A percentile compares a stretch with the other conserved stretches of the same genome.
Conservation (phyloP, 2,329 filamentous ascomycete genomes). For the Fusarium sp. region DNA sequence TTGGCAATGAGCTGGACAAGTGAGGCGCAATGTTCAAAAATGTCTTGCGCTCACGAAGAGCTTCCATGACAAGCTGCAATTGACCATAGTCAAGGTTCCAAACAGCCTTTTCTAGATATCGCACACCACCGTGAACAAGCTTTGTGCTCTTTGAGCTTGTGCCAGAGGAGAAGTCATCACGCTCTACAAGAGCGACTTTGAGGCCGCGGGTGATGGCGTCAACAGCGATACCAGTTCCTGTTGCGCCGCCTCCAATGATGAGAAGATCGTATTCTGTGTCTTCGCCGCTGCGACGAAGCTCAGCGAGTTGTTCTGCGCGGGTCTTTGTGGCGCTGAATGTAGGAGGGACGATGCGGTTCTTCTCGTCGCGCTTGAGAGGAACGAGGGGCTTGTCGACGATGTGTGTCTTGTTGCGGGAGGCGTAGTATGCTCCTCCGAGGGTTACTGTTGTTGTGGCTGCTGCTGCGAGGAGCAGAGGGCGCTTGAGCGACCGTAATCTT, state of each 20-base stretch:
- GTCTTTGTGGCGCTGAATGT: constrained; percentile 51
- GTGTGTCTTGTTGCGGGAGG: constrained; percentile 46
- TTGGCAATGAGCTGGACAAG: constrained; percentile 82
- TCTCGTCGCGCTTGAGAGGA: constrained; percentile 51
- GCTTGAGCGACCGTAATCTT: constrained; percentile 51
- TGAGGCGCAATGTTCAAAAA: constrained; percentile 87
- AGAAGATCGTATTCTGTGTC: constrained; percentile 78
- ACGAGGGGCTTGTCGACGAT: constrained; percentile 50
- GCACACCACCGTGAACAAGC: constrained; percentile 85
- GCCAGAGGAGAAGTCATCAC: constrained; percentile 84
- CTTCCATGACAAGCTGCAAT: constrained; percentile 83
- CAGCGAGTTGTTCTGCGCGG: constrained; percentile 55
- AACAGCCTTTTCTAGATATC: constrained; percentile 87
- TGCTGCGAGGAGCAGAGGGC: constrained; percentile 49
- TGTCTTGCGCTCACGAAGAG: constrained; percentile 83
- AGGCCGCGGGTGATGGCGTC: constrained; percentile 83
- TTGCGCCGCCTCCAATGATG: constrained; percentile 83
- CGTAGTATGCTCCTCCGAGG: constrained; percentile 49
- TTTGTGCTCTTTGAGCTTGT: constrained; percentile 91
- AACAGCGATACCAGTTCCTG: constrained; percentile 82
- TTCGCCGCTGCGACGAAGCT: constrained; percentile 51
- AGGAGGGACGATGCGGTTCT: constrained; percentile 54
- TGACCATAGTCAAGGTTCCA: constrained; percentile 88
- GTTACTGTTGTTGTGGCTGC: constrained; percentile 47
- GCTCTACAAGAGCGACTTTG: constrained; percentile 83